These are phyloP conservation scores for Globisporangium paroecandrum DNA, from an alignment of 352 stramenopile genomes.

Conservation along the genomic window DNA sequence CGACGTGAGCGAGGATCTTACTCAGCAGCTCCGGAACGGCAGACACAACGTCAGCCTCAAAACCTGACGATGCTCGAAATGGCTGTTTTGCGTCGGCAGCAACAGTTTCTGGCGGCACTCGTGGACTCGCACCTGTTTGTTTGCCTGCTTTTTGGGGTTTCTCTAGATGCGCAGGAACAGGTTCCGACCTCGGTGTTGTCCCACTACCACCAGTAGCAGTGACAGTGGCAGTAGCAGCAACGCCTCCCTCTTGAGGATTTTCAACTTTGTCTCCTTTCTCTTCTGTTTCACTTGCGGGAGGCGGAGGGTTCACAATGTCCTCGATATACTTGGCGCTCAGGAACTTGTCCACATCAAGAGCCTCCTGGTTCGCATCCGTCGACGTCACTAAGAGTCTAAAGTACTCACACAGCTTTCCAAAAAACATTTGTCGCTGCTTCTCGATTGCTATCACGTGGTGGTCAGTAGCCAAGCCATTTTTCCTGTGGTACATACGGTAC, in stretches of 20 bases:
- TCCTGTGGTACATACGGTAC: slow-evolving; percentile 73
- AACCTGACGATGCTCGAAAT: slow-evolving; percentile 8
- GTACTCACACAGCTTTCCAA: slow-evolving; percentile 36
- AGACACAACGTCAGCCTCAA: neutral
- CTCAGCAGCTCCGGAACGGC: neutral
- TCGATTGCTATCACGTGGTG: slow-evolving; percentile 53
- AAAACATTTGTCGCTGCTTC: slow-evolving; percentile 45
- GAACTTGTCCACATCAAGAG: slow-evolving; percentile 45
- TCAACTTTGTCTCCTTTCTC: neutral
- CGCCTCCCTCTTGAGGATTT: slow-evolving; percentile 10
- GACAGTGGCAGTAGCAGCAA: neutral
- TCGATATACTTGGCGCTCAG: slow-evolving; percentile 54
- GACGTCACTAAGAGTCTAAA: slow-evolving; percentile 32
- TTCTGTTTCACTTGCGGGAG: neutral
- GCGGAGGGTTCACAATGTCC: slow-evolving; percentile 23
- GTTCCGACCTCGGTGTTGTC: slow-evolving; percentile 2
- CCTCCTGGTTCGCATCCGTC: slow-evolving; percentile 8
- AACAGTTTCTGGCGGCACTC: neutral
- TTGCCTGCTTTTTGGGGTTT: slow-evolving; percentile 4
- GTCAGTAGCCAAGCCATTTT: slow-evolving; percentile 34
- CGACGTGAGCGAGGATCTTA: neutral
- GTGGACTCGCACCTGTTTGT: neutral
- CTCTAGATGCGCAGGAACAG: slow-evolving; percentile 4
- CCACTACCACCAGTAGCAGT: neutral
- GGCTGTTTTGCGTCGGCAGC: neutral